Conservation (phyloP, 2,329 filamentous ascomycete genomes). For the Mollisiaceae sp. region DNA sequence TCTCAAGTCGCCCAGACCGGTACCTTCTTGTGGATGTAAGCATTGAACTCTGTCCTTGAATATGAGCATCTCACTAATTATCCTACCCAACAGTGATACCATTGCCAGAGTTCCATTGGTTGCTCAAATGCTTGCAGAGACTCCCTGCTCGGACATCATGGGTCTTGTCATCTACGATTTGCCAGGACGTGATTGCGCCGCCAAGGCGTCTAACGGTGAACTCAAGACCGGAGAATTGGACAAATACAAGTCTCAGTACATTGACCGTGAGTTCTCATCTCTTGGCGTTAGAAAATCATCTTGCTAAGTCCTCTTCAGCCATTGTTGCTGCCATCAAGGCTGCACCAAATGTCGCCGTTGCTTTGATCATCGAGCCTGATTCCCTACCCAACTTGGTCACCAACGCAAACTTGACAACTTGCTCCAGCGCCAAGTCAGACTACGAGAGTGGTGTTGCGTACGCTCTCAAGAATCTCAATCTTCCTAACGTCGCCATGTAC, state of each 20-base stretch:
- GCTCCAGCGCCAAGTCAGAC: constrained; percentile 51
- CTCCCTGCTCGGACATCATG: constrained; percentile 53
- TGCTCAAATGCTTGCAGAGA: constrained; percentile 51
- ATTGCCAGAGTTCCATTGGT: constrained; percentile 55
- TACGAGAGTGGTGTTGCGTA: constrained; percentile 58
- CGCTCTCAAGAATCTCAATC: constrained; percentile 56
- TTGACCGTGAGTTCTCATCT: constrained; percentile 51
- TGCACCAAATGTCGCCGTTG: constrained; percentile 35
- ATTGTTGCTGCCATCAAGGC: constrained; percentile 38
- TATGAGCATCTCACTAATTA: constrained; percentile 12
- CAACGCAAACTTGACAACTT: constrained; percentile 58
- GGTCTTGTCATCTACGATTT: constrained; percentile 59
- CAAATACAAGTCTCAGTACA: constrained; percentile 60
- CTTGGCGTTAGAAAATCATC: constrained; percentile 46
- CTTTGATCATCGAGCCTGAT: constrained; percentile 55
- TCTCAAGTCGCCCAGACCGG: constrained; percentile 50
- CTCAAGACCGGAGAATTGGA: constrained; percentile 56
- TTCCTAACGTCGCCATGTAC: constrained; percentile 63
- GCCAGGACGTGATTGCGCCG: constrained; percentile 63
- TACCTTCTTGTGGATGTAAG: constrained; percentile 54
- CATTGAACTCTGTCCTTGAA: background rate
- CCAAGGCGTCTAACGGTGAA: constrained; percentile 62
- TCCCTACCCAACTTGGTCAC: constrained; percentile 64
- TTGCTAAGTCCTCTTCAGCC: constrained; percentile 50
- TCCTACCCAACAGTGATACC: constrained; percentile 46